These are phyloP conservation scores for Mortierella sp. DNA, from an alignment of 371 early-diverging fungal species.

Conservation along the genomic window DNA sequence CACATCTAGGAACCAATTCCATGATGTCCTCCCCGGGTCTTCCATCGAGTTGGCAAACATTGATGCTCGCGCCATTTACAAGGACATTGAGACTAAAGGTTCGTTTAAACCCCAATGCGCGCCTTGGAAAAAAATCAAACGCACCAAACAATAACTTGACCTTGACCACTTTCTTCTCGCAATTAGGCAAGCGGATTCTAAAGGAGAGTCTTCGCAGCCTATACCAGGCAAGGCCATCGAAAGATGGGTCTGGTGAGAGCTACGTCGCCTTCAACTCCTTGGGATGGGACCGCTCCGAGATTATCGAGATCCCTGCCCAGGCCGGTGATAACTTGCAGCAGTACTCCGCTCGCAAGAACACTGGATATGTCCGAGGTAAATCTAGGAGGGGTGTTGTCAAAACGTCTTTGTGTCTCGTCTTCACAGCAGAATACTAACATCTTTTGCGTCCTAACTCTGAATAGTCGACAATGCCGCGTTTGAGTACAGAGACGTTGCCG, in stretches of 20 bases:
- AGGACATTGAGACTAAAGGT: conserved; percentile 62
- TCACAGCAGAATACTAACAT: not conserved
- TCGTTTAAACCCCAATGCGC: not conserved
- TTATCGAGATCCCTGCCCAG: conserved; percentile 72
- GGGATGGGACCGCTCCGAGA: conserved; percentile 81
- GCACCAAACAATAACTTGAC: not conserved
- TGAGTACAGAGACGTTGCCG: conserved; percentile 17
- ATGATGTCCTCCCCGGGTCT: conserved; percentile 96
- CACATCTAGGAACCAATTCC: conserved; percentile 86
- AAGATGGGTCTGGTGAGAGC: conserved; percentile 33
- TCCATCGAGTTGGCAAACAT: conserved; percentile 91
- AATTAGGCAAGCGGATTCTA: conserved; percentile 46
- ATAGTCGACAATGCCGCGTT: conserved; percentile 37
- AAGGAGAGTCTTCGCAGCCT: conserved; percentile 57
- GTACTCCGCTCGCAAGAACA: conserved; percentile 58
- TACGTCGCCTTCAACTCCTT: conserved; percentile 85
- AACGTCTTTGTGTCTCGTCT: not conserved
- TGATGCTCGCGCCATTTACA: conserved; percentile 75
- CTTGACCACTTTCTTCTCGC: not conserved
- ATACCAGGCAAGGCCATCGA: conserved; percentile 19
- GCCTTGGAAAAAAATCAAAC: not conserved
- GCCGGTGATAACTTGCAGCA: conserved; percentile 59
- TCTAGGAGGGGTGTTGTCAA: not conserved
- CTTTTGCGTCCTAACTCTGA: too few species aligned
- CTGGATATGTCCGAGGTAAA: conserved; percentile 58